These are phyloP conservation scores for Xylariomycetidae sp. DNA, from an alignment of 2,329 filamentous ascomycete species.

Conservation along the genomic window DNA sequence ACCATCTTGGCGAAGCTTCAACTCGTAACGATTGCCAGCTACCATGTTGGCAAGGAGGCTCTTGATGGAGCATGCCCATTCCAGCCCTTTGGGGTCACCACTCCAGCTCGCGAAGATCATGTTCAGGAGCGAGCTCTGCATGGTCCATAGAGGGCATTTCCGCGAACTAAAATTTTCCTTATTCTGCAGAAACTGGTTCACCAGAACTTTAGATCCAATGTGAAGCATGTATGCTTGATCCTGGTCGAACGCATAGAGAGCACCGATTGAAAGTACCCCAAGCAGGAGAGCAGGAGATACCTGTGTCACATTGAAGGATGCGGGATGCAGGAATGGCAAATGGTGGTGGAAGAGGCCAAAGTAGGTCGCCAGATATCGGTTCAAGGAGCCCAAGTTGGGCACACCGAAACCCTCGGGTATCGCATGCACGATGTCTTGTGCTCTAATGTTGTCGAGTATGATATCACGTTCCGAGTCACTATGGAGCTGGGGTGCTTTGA, in stretches of 20 bases:
- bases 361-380: constrained; percentile 91
- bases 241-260: constrained; percentile 93
- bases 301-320: constrained; percentile 78
- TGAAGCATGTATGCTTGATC: constrained; percentile 96
- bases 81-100: constrained; percentile 91
- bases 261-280: constrained; percentile 89
- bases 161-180: constrained; percentile 98
- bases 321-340: constrained; percentile 88
- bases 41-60: constrained; percentile 98
- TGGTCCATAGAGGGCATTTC: constrained; percentile 96
- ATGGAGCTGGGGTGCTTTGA: constrained; percentile 72
- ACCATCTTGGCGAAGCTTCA: constrained; percentile 88
- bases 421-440: constrained; percentile 73
- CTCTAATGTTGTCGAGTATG: constrained; percentile 82
- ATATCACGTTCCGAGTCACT: constrained; percentile 80
- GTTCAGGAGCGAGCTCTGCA: constrained; percentile 94
- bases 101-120: constrained; percentile 99
- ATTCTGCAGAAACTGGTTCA: constrained; percentile 95
- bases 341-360: constrained; percentile 98
- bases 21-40: constrained; percentile 90
- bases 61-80: constrained; percentile 99
- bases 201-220: constrained; percentile 93
- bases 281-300: constrained; percentile 80
- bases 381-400: constrained; percentile 73
- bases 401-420: constrained; percentile 88